phyloP scores from a whole-genome alignment of 2,329 filamentous ascomycete genomes.

The Aaosphaeria arxii region DNA sequence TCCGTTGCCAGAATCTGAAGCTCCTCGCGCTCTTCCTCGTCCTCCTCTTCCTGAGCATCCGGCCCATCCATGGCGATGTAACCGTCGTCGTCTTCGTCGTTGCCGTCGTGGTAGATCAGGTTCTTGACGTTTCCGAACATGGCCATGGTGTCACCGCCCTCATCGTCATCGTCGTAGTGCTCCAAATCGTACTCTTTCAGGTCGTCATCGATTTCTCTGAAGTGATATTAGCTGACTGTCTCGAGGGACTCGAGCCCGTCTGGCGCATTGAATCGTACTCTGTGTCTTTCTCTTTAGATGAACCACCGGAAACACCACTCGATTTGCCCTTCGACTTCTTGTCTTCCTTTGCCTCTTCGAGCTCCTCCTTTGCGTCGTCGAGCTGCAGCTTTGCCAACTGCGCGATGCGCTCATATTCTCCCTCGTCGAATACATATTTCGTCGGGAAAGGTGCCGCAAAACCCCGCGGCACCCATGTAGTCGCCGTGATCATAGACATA shows the following conservation, averaged over 20 bases:
- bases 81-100: conserved; percentile 92
- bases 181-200: conserved; percentile 95
- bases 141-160: conserved; percentile 71
- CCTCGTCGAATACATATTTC: conserved; percentile 51
- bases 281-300: conserved; percentile 14
- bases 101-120: conserved; percentile 88
- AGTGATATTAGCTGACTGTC: conserved; percentile 9
- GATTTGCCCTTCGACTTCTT: conserved; percentile 31
- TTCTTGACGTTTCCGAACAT: conserved; percentile 97
- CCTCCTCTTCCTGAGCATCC: conserved; percentile 60
- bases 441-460: conserved; percentile 49
- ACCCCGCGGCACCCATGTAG: conserved; percentile 52
- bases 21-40: conserved; percentile 88
- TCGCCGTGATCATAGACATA: conserved; percentile 57
- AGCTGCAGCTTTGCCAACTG: conserved; percentile 63
- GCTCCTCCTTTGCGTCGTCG: conserved; percentile 85
- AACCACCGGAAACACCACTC: conserved; percentile 15
- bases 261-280: conserved; percentile 7
- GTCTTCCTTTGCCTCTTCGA: conserved; percentile 55
- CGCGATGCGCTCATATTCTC: conserved; percentile 50
- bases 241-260: too few species aligned
- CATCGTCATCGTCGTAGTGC: conserved; percentile 91
- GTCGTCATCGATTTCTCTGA: conserved; percentile 66
- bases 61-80: conserved; percentile 83
- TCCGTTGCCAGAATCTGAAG: conserved; percentile 90